Evolutionary conservation across 1,284 basidiomycete species (phyloP), one percentile per base, ranked within the genome.

Genomic region (Irpex lacteus): DNA sequence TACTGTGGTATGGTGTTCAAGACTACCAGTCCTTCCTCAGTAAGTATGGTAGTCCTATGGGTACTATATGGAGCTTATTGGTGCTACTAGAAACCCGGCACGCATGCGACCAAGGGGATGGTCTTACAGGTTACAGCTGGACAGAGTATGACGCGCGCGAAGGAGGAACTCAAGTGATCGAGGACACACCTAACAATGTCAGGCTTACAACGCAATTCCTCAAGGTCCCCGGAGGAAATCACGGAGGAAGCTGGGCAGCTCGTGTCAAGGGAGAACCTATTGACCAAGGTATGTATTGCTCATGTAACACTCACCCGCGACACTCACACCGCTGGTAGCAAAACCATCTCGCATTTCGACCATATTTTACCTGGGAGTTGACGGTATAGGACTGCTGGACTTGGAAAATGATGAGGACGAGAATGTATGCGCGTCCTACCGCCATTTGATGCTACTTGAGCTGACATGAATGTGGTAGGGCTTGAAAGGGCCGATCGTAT

Each of bases 1-100:
- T 98, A 50, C 86, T 96, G 75, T 98, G 96, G 95, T 93, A 92
- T 75, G 92, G 94, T 26, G 88, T 91, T 4, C 87, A 92, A 56
- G 85, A 96, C 75, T 96, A 86, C 73, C 80, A 87, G 72, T 88
- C 90, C 34, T 80, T 92, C 64, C 75, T 77, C 63, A 82, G 91
- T 90, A 68, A 73, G 89, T 80, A 18, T 15, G 18, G 38, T 32
- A 11, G 38, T 52, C 55, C 62, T 59, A 5, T 19, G 7, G 15
- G 18, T 15, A 11, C 13, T 56, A 26, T 61, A 62, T 38, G 52
- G 26, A 44, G 56, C 62, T 58, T 49, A 11, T 21, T 65, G 63
- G 34, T 54, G 34, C 62, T 63, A 64, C 64, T 71, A 95, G 93
- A 85, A 66, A 80, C 90, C 21, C 88, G 96, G 8, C 95, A 98